Base-by-base conservation (phyloP, 257 asterid species). In the Nemophila menziesii region DNA sequence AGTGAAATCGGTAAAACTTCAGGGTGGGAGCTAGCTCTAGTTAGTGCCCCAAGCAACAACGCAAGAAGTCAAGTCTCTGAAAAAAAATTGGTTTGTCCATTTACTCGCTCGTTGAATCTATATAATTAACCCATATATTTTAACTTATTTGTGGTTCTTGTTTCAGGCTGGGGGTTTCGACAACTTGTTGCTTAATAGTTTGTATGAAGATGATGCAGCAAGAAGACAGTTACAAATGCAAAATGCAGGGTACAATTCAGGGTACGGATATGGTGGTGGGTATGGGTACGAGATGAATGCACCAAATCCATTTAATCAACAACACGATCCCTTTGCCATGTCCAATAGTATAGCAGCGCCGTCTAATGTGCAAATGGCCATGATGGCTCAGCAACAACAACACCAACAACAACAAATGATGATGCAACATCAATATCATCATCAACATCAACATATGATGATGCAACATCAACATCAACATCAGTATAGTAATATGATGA, bases 11-110 rank as follows among this genome's bases (percentile, higher is more conserved):
- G 75, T 20, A 69, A 61, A 19, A 49, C 49, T 33, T 63, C 79
- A 4, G 92, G 92, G 21, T 87, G 97, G 97, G 97, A 87, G 58
- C 46, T 87, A 29, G 95, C 97, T 0, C 62, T 87, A 27, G 95
- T 83, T 39, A 71, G 69, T 6, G 33, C 77, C 16, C 93, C 97
- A 60, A 79, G 93, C 74, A 68, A 55, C 79, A 70, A 24, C 39
- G 69, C 38, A 15, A 17, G 17, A 38, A 72, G 66, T 34, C 78
- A 62, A 50, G 61, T 61, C 4, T 26, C 61, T 2, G 73, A 75
- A 14, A 43, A 54, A 52, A 73, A 75, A 54, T 44, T 80, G 80
- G 92, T 72, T 13, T 18, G 54, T 54, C 36, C 39, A 12, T 47
- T 61, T 2, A 7, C 12, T 44, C 15, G 1, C 18, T 11, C 20